phyloP scores from a whole-genome alignment of 2,329 filamentous ascomycete genomes.

The Beauveria asiatica region DNA sequence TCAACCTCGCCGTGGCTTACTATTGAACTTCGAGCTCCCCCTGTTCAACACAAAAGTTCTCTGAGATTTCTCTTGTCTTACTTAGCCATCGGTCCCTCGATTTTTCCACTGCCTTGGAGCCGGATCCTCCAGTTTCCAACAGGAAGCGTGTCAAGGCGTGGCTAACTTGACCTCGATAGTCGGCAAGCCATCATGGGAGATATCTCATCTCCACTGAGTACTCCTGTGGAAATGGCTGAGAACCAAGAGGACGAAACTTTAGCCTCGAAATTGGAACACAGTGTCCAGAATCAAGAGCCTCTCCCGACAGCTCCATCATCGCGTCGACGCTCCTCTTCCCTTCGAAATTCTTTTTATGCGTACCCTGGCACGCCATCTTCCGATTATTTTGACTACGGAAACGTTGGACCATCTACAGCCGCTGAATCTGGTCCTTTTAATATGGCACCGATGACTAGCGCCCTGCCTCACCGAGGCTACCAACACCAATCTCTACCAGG shows the following conservation, averaged over 20 bases:
- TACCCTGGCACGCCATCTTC: constrained; percentile 26
- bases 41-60: neutral
- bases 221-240: neutral
- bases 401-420: constrained; percentile 10
- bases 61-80: neutral
- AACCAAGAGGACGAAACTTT: neutral
- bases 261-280: no score
- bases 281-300: neutral
- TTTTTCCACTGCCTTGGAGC: neutral
- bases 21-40: no score
- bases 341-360: neutral
- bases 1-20: neutral
- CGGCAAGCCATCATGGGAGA: neutral
- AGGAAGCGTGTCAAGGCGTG: neutral
- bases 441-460: constrained; percentile 31
- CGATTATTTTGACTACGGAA: constrained; percentile 29
- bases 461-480: constrained; percentile 26
- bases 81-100: no score
- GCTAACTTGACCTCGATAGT: neutral
- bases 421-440: constrained; percentile 26
- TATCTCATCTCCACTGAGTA: neutral
- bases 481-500: constrained; percentile 26
- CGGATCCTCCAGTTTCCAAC: neutral
- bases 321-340: neutral
- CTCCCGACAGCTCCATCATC: neutral